phyloP scores from a whole-genome alignment of 2,329 filamentous ascomycete genomes.

The Fusarium equiseti region DNA sequence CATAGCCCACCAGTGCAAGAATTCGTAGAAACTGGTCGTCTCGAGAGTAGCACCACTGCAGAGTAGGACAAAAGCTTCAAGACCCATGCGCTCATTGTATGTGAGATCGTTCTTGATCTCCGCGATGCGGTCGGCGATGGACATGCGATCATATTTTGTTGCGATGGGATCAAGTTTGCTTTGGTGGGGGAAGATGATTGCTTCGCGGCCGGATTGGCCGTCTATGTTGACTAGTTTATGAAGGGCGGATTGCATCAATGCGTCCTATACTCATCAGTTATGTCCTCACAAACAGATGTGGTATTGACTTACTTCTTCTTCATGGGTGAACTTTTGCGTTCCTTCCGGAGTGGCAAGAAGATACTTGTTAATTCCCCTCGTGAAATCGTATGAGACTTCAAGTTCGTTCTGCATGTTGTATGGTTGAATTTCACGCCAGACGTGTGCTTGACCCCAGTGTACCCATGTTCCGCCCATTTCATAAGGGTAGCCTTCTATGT shows the following conservation, averaged over 20 bases:
- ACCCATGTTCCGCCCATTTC: constrained; percentile 66
- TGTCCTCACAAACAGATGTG: fast-evolving
- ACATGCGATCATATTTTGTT: constrained; percentile 55
- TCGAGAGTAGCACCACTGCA: constrained; percentile 58
- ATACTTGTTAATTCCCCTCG: constrained; percentile 57
- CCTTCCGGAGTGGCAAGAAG: constrained; percentile 51
- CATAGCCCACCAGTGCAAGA: constrained; percentile 62
- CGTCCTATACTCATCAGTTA: constrained; percentile 28
- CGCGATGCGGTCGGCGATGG: constrained; percentile 57
- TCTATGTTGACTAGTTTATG: constrained; percentile 62
- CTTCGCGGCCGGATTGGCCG: constrained; percentile 51
- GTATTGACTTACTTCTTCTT: constrained; percentile 52
- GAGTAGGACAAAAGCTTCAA: constrained; percentile 58
- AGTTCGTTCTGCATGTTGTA: constrained; percentile 59
- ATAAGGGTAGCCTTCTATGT: constrained; percentile 58
- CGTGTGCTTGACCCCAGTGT: constrained; percentile 58
- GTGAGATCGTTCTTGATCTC: constrained; percentile 55
- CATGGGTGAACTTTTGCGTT: constrained; percentile 54
- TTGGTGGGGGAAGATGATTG: constrained; percentile 58
- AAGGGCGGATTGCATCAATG: constrained; percentile 51
- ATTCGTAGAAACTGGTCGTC: constrained; percentile 60
- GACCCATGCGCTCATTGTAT: constrained; percentile 54
- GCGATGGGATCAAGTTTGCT: constrained; percentile 50
- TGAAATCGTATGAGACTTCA: constrained; percentile 56
- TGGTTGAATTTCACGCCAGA: constrained; percentile 60